Conservation (phyloP, 768 basidiomycete genomes). For the Hygrophorus pudorinus region DNA sequence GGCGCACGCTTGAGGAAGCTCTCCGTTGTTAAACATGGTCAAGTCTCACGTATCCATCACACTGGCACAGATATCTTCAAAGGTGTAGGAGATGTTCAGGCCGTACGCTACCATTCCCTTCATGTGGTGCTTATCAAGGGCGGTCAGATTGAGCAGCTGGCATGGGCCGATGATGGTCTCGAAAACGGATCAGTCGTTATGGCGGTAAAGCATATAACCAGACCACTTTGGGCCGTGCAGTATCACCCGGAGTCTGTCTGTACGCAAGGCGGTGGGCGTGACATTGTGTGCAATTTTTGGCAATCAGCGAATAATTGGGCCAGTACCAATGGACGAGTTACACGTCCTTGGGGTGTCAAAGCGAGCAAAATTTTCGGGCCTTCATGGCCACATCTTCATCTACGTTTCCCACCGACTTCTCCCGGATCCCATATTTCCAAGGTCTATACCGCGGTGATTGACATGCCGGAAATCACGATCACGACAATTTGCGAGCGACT, state of each 20-base stretch:
- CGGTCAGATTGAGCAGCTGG: conserved; percentile 52
- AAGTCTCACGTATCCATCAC: conserved; percentile 58
- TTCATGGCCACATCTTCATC: conserved; percentile 46
- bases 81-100: conserved; percentile 39
- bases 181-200: conserved; percentile 67
- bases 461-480: conserved; percentile 31
- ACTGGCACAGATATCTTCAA: conserved; percentile 49
- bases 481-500: conserved; percentile 50
- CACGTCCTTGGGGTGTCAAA: conserved; percentile 31
- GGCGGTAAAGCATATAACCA: conserved; percentile 53
- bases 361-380: conserved; percentile 31
- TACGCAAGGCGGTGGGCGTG: conserved; percentile 57
- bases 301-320: conserved; percentile 52
- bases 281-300: conserved; percentile 71
- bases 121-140: conserved; percentile 40
- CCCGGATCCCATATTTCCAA: conserved; percentile 12
- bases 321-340: conserved; percentile 23
- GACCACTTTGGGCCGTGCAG: conserved; percentile 82
- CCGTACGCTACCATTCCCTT: conserved; percentile 77
- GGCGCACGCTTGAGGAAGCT: conserved; percentile 55
- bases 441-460: conserved; percentile 28
- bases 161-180: conserved; percentile 59
- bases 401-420: conserved; percentile 17
- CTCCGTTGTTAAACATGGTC: conserved; percentile 68
- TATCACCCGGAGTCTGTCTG: conserved; percentile 84